Evolutionary conservation across 176 grass and related monocot genomes (phyloP).

Genomic region (Triticum urartu): DNA sequence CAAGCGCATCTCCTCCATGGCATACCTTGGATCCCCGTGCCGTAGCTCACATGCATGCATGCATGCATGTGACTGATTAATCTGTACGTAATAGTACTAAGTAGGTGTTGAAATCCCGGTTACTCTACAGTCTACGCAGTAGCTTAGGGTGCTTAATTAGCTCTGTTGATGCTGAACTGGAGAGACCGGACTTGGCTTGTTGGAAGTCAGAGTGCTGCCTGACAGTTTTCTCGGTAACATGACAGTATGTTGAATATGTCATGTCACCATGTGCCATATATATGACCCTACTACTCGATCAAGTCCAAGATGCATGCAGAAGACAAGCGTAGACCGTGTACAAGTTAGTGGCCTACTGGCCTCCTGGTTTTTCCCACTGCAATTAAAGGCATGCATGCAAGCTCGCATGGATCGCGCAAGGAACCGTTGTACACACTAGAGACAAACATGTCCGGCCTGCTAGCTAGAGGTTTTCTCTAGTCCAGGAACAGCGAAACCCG

Average conservation of each 20-base stretch:
- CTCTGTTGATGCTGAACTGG: background rate
- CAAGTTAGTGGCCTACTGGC: too few relatives aligned
- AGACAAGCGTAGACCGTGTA: too few relatives aligned
- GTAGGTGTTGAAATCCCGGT: background rate
- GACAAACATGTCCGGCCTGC: too few relatives aligned
- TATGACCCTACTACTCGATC: background rate
- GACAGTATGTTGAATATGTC: background rate
- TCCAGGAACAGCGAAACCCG: too few relatives aligned
- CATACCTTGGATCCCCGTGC: slow-evolving; percentile 29
- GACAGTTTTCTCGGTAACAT: background rate
- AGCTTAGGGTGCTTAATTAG: background rate
- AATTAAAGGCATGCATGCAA: too few relatives aligned
- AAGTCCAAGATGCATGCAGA: too few relatives aligned
- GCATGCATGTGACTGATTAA: background rate
- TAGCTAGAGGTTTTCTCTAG: too few relatives aligned
- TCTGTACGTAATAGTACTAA: background rate
- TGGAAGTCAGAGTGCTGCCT: background rate
- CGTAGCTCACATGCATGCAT: slow-evolving; percentile 19
- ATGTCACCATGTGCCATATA: background rate
- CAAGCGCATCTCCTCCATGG: slow-evolving; percentile 1
- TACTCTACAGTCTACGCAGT: background rate
- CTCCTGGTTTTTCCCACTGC: too few relatives aligned
- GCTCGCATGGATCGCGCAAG: too few relatives aligned
- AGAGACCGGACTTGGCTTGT: background rate
- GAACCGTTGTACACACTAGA: too few relatives aligned